phyloP scores from a whole-genome alignment of 352 stramenopile genomes.

The Phytophthora palmivora region DNA sequence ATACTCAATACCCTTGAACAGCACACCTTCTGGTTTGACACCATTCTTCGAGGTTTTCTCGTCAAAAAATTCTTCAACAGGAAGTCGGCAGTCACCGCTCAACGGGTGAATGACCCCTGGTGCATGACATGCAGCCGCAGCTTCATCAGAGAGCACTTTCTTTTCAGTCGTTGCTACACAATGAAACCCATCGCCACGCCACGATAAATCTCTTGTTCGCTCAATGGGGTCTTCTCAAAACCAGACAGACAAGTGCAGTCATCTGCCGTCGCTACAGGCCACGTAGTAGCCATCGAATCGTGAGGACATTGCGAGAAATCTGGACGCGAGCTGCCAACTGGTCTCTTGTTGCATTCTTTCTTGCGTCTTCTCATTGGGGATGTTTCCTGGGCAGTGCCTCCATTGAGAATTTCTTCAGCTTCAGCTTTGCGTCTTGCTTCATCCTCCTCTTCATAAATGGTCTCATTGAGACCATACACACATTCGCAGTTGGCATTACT shows the following conservation, averaged over 20 bases:
- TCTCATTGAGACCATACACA: slow-evolving; percentile 63
- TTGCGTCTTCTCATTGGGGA: slow-evolving; percentile 20
- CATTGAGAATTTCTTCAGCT: slow-evolving; percentile 16
- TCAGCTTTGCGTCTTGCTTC: slow-evolving; percentile 24
- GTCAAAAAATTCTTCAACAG: slow-evolving; percentile 61
- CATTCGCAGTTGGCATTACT: slow-evolving; percentile 79
- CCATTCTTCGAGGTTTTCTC: slow-evolving; percentile 28
- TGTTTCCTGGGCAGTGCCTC: slow-evolving; percentile 20
- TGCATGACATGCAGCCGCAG: slow-evolving; percentile 42
- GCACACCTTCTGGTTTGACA: slow-evolving; percentile 39
- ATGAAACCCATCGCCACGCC: slow-evolving; percentile 49
- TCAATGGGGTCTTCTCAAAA: slow-evolving; percentile 44
- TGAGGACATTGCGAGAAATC: slow-evolving; percentile 54
- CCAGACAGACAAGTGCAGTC: slow-evolving; percentile 62
- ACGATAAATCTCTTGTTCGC: slow-evolving; percentile 33
- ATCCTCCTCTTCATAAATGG: slow-evolving; percentile 18
- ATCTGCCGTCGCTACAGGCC: slow-evolving; percentile 45
- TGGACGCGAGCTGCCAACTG: slow-evolving; percentile 17
- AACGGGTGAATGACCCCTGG: slow-evolving; percentile 54
- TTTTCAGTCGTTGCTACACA: slow-evolving; percentile 38
- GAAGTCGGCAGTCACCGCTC: slow-evolving; percentile 68
- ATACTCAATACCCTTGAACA: slow-evolving; percentile 86
- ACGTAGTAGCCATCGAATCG: slow-evolving; percentile 57
- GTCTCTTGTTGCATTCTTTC: slow-evolving; percentile 47
- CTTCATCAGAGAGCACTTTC: slow-evolving; percentile 44